Base-by-base conservation (phyloP, 176 grass and related monocot species). In the Phoenix dactylifera region DNA sequence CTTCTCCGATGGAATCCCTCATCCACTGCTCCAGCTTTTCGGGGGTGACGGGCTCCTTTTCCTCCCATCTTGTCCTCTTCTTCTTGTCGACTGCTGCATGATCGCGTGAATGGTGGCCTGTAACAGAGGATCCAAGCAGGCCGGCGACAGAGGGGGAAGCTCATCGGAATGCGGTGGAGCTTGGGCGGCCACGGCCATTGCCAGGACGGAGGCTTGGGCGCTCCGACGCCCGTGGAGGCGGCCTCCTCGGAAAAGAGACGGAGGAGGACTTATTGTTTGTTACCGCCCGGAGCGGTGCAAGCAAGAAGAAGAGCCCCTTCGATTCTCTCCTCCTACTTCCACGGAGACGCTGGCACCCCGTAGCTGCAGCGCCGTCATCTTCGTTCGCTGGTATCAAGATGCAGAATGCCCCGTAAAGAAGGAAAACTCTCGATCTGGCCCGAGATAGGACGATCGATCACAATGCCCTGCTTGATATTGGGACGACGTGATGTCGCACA, bases 21-120 rank as follows among this genome's bases (percentile, higher is more conserved):
- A 76, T 62, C 79, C 79, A 82, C 48, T 39, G 39, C 3, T 82
- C 79, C 18, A 82, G 19, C 30, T 60, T 67, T 15, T 82, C 79
- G 3, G 58, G 57, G 3, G 59, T 67, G 29, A 82, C 58, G 3
- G 55, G 54, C 35, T 60, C 61, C 59, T 54, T 66, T 7, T 65
- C 50, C 66, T 71, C 53, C 66, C 24, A 22, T 28, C 16, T 14
- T 20, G 48, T 19, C 26, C 62, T 2, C 14, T 79, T 72, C 57
- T 23, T 16, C 53, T 44, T 83, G 80, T 73, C 52, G 70, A 17
- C 18, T 28, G 62, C 75, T 72, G 66, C 71, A 62, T 76, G 52
- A 61, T 62, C 55, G 82, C 71, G 71, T 62, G 57, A 71, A 62
- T 76, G 62, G 66, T 71, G 82, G 24, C 76, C 35, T 44, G 35